Evolutionary conservation across 2,329 filamentous ascomycete genomes (phyloP), one percentile per base, ranked within the genome.

Genomic region (Fusarium odoratissimum): DNA sequence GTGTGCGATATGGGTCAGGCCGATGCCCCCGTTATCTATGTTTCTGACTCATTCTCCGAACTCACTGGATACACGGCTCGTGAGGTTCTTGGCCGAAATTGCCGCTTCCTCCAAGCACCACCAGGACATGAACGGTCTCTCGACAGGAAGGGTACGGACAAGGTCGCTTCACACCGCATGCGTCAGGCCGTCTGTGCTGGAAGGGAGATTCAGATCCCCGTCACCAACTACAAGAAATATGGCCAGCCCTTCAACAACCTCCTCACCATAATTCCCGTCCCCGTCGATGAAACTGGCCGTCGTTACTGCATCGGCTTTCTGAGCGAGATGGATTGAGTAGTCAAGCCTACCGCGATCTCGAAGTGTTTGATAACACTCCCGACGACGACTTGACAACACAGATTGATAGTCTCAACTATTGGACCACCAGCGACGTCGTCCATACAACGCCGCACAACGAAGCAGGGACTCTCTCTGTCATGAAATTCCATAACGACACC

Each of bases 301-400:
- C 91, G 90, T 68, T 95, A 93, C 78, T 94, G 91, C 56, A 91
- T 97, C 31, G 94, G 94, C 7, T 95, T 97, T 77, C 90, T 95
- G 79, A 92, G 93, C 33, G 93, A 93, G 82, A 81, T 91, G 49
- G 90, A 78, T 14, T 79, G 44, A 66, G 49, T 21, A 35, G 5
- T 23, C 23, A 21, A 25, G n/a, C 10, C 16, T 14, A n/a, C 19
- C 19, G 21, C 30, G 30, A 45, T 21, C 11, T 30, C 19, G 41
- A n/a, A 23, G 28, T 12, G 28, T 31, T 21, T 19, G 38, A 42
- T 38, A 23, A 54, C 38, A 23, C 13, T 30, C 6, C 33, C 21
- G 19, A 72, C 25, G n/a, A 45, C 23, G 21, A 57, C 3, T 21
- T 23, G 17, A 49, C 46, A 41, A 69, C 11, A 12, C 8, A 25